phyloP scores from a whole-genome alignment of 192 early-diverging fungal species.

The Geranomyces michiganensis region DNA sequence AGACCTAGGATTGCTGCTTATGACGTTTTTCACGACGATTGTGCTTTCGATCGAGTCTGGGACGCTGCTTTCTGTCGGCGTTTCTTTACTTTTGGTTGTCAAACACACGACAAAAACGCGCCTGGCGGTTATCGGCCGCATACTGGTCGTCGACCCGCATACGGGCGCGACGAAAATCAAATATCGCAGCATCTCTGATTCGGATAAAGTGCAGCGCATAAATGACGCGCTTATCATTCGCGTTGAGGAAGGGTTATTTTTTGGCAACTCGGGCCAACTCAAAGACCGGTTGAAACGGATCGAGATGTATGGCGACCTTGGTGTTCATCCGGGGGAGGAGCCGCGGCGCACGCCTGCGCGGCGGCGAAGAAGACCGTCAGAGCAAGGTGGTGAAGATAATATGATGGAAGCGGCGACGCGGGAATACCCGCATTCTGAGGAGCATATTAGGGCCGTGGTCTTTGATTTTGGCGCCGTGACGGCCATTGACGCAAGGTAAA shows the following conservation, averaged over 20 bases:
- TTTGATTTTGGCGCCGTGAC: conserved; percentile 93
- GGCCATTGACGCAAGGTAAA: conserved; percentile 83
- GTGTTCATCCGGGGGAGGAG: conserved; percentile 91
- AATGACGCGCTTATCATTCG: conserved; percentile 86
- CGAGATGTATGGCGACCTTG: conserved; percentile 92
- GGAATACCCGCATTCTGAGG: conserved; percentile 40
- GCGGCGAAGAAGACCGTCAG: not conserved
- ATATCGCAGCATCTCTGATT: conserved; percentile 65
- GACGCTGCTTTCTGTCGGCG: conserved; percentile 84
- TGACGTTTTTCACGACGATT: conserved; percentile 92
- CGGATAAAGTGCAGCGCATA: conserved; percentile 66
- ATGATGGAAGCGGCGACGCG: not conserved
- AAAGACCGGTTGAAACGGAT: conserved; percentile 91
- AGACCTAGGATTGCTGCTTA: conserved; percentile 78
- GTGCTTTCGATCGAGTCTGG: conserved; percentile 89
- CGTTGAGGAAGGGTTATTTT: conserved; percentile 92
- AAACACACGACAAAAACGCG: conserved; percentile 82
- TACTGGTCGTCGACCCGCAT: conserved; percentile 42
- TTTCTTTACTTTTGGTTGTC: conserved; percentile 88
- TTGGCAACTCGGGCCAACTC: conserved; percentile 96
- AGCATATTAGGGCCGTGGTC: conserved; percentile 74
- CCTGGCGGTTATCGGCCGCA: conserved; percentile 50
- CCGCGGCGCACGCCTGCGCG: conserved; percentile 48
- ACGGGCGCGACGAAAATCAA: conserved; percentile 52
- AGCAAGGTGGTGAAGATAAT: not conserved